phyloP scores from a whole-genome alignment of 768 basidiomycete genomes.

The Terana coerulea region DNA sequence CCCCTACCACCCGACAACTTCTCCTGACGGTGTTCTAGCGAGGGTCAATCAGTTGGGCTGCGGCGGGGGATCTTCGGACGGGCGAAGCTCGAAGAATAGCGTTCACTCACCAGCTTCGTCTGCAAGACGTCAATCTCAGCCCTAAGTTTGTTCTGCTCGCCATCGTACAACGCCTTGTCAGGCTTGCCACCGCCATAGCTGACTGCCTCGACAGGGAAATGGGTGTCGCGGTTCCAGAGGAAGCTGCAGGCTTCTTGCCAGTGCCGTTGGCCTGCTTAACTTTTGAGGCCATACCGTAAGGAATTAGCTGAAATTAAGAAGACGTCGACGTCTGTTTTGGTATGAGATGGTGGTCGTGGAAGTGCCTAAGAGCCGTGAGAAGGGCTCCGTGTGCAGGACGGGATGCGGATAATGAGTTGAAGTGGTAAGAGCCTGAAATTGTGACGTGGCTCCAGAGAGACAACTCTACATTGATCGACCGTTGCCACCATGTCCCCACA shows the following conservation, averaged over 20 bases:
- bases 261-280: constrained; percentile 46
- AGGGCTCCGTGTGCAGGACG: constrained; percentile 9
- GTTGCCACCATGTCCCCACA: constrained; percentile 11
- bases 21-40: too few relatives aligned
- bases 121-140: constrained; percentile 82
- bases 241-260: constrained; percentile 33
- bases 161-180: constrained; percentile 81
- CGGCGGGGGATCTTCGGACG: too few relatives aligned
- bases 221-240: constrained; percentile 34
- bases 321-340: constrained; percentile 16
- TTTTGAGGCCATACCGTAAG: constrained; percentile 41
- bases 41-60: too few relatives aligned
- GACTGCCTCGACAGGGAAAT: constrained; percentile 6
- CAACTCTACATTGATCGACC: constrained; percentile 1
- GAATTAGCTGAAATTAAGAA: constrained; percentile 25
- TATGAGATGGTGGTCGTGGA: constrained; percentile 9
- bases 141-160: constrained; percentile 80
- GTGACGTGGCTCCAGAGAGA: constrained; percentile 25
- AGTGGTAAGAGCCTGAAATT: not conserved
- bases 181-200: constrained; percentile 58
- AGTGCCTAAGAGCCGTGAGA: constrained; percentile 7
- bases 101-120: constrained; percentile 74
- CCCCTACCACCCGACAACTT: too few relatives aligned
- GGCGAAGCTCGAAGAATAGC: too few relatives aligned
- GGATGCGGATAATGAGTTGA: not conserved